Base-by-base conservation (phyloP, 2,329 filamentous ascomycete species). In the Cyclaneusma minus region DNA sequence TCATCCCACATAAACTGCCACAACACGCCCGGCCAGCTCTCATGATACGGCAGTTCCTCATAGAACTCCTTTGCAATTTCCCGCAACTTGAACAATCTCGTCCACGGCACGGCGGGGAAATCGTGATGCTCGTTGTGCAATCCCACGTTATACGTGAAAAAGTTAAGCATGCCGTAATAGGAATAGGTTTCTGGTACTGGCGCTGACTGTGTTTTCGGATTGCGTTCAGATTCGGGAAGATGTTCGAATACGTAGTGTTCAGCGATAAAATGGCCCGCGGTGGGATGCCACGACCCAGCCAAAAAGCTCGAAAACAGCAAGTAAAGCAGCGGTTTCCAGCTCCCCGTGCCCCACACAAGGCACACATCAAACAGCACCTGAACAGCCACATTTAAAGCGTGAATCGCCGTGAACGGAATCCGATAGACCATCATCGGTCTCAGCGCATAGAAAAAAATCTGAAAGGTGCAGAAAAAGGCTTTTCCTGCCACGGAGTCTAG, bases 51-150 rank as follows among this genome's bases (percentile, higher is more conserved):
- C 39, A 98, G 58, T 32, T 80, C 78, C 37, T 77, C 71, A 55
- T 98, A 98, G 49, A 94, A 98, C 54, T 95, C 89, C 37, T 66
- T 66, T 1, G 89, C 89, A 30, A 91, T 79, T 35, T 70, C 56
- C 45, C 85, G 72, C 28, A 98, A 60, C 45, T 63, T 64, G 29
- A 75, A 79, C 20, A 98, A 64, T 16, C 78, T 65, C 7, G 84
- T 94, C 89, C 89, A 98, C 0, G 89, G 87, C 24, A 98, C 70
- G 24, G 89, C 89, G 7, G 89, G 89, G 56, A 98, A 98, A 53
- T 98, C 89, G 52, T 98, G 89, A 55, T 98, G 89, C 61, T 98
- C 89, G 50, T 98, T 98, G 61, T 98, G 89, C 45, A 94, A 60
- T 28, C 89, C 89, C 23, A 98, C 89, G 43, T 98, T 98, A 63